These are phyloP conservation scores for Nakataea oryzae DNA, from an alignment of 2,329 filamentous ascomycete genomes.

Conservation along the genomic window DNA sequence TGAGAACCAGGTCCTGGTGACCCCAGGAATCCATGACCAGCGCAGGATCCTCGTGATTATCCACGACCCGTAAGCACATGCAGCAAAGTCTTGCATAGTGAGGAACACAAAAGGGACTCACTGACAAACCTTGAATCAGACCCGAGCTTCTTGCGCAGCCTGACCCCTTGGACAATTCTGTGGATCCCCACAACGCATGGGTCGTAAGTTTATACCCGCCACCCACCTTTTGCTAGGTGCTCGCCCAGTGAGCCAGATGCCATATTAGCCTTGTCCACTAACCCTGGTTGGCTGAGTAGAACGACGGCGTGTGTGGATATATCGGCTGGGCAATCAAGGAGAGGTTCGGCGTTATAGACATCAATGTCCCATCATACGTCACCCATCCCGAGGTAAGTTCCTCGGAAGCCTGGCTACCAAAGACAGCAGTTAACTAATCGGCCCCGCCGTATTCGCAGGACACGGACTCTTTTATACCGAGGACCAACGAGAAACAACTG, in stretches of 20 bases:
- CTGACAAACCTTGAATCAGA: slow-evolving; percentile 25
- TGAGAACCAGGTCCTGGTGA: slow-evolving; percentile 77
- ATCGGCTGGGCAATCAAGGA: slow-evolving; percentile 73
- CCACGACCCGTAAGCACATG: slow-evolving; percentile 66
- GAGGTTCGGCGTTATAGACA: slow-evolving; percentile 76
- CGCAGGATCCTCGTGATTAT: slow-evolving; percentile 73
- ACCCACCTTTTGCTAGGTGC: too few species aligned
- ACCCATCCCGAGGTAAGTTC: slow-evolving; percentile 45
- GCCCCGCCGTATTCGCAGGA: slow-evolving; percentile 22
- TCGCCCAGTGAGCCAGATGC: too few species aligned
- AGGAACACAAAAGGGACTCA: not conserved
- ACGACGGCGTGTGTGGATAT: slow-evolving; percentile 71
- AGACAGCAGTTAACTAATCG: not conserved
- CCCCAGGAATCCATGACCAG: slow-evolving; percentile 55
- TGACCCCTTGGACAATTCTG: slow-evolving; percentile 57
- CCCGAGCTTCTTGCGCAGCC: slow-evolving; percentile 60
- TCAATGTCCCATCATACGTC: slow-evolving; percentile 77
- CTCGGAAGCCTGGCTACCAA: not conserved
- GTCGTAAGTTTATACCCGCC: slow-evolving; percentile 48
- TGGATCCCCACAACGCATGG: slow-evolving; percentile 80
- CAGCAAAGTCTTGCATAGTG: not conserved
- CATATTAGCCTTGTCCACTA: not conserved
- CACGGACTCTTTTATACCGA: slow-evolving; percentile 33
- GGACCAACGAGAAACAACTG: slow-evolving; percentile 32
- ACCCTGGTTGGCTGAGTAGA: slow-evolving; percentile 40